Evolutionary conservation across 805 yeast species (phyloP).

Genomic region (Starmerella sp.): DNA sequence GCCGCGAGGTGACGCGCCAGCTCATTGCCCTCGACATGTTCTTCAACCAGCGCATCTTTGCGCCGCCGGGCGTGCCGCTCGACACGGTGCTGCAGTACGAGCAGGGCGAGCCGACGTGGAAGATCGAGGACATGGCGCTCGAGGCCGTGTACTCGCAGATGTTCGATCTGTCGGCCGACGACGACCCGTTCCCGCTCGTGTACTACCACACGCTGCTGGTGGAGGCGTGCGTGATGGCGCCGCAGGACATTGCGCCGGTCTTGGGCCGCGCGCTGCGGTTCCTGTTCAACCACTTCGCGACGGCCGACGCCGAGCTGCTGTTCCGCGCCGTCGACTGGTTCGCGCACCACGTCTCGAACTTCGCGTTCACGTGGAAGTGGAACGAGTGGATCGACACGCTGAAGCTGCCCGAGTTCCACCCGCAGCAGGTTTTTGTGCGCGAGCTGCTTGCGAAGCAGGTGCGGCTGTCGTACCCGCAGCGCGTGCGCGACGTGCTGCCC

Average conservation of each 20-base stretch:
- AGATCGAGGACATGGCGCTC: constrained; percentile 79
- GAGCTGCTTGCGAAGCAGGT: constrained; percentile 77
- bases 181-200: constrained; percentile 45
- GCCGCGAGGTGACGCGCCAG: constrained; percentile 76
- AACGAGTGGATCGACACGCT: constrained; percentile 64
- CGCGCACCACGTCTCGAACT: constrained; percentile 82
- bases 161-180: constrained; percentile 50
- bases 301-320: constrained; percentile 65
- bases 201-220: constrained; percentile 78
- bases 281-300: constrained; percentile 55
- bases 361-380: constrained; percentile 97
- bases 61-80: constrained; percentile 63
- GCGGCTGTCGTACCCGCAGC: constrained; percentile 62
- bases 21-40: constrained; percentile 61
- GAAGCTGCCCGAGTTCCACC: constrained; percentile 46
- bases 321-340: constrained; percentile 79
- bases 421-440: constrained; percentile 58
- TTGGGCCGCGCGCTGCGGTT: constrained; percentile 85
- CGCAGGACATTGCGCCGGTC: constrained; percentile 80
- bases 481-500: constrained; percentile 63
- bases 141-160: constrained; percentile 72
- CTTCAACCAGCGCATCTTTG: constrained; percentile 54
- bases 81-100: constrained; percentile 36
- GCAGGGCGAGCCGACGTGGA: constrained; percentile 57
- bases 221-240: constrained; percentile 75